Evolutionary conservation across 2,329 filamentous ascomycete genomes (phyloP).

Genomic region (Ascocoryne sarcoides): DNA sequence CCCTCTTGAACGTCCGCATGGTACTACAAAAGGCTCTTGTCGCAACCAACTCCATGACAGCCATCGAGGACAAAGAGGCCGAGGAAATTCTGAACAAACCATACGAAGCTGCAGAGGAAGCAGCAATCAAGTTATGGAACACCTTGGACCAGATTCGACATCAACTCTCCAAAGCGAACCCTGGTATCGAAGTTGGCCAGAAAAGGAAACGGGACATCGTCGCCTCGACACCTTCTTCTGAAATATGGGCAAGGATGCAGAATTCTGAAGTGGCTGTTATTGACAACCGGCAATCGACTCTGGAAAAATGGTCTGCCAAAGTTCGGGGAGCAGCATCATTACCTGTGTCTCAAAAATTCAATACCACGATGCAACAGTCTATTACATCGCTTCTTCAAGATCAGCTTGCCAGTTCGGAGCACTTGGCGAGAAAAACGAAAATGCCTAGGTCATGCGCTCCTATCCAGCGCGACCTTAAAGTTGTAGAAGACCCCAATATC

Average conservation of each 20-base stretch:
- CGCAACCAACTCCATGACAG: conserved; percentile 64
- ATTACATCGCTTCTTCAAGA: conserved; percentile 60
- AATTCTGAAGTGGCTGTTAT: conserved; percentile 51
- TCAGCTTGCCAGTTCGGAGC: conserved; percentile 57
- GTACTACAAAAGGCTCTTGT: conserved; percentile 86
- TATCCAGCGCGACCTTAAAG: conserved; percentile 49
- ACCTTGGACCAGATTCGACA: conserved; percentile 64
- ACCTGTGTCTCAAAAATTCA: conserved; percentile 48
- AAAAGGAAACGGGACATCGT: conserved; percentile 54
- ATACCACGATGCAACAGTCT: conserved; percentile 45
- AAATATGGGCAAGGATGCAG: conserved; percentile 66
- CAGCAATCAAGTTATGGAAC: conserved; percentile 77
- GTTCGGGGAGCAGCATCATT: conserved; percentile 53
- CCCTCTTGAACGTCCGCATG: conserved; percentile 82
- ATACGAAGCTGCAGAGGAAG: conserved; percentile 72
- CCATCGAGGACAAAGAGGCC: conserved; percentile 34
- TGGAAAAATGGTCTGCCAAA: conserved; percentile 89
- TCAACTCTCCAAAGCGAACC: conserved; percentile 43
- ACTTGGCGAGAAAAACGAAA: conserved; percentile 59
- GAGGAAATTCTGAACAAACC: conserved; percentile 35
- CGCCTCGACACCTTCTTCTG: conserved; percentile 47
- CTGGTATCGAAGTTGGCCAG: conserved; percentile 37
- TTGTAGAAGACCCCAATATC: conserved; percentile 51
- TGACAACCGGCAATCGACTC: conserved; percentile 56
- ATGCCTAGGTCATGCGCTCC: conserved; percentile 71